Base-by-base conservation (phyloP, 768 basidiomycete genomes). In the Boletellus ananas region DNA sequence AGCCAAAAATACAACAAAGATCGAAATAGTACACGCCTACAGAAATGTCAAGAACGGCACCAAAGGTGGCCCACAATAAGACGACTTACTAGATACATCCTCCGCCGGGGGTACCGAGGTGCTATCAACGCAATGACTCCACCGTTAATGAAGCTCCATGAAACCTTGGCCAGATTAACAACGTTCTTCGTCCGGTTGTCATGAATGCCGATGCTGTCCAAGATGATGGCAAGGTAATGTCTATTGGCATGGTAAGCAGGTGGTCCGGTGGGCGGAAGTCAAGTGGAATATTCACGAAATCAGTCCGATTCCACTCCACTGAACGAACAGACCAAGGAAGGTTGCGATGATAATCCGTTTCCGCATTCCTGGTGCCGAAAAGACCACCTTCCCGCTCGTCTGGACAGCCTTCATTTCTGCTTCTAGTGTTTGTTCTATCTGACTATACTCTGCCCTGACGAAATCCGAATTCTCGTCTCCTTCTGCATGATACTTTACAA, bases 401-500 rank as follows among this genome's bases (percentile, higher is more conserved):
- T 21, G 25, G 1, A 50, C 20, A 8, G 29, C 37, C n/a, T 39
- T 58, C 33, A 53, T 23, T 20, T 59, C 60, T 5, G 33, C 20
- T 56, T 77, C 73, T 3, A 84, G 60, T 0, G 81, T 82, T 50
- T 73, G 70, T 60, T 80, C 74, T 50, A 84, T 83, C 63, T 82
- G 73, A 4, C 71, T 68, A 54, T 72, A 81, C 53, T 83, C 81
- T 0, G 80, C 78, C 57, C 77, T 77, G 43, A 79, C 80, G 43
- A 83, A 78, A 54, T 78, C 78, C 2, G 76, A 77, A 6, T 38
- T n/a, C 16, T 39, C 58, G 54, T 84, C 74, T 2, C 81, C 79
- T 46, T 84, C 82, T 0, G 78, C 82, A 53, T 84, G 82, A 48
- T 83, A 83, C 50, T 80, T 79, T 6, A 68, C 73, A 13, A 83